A percentile compares a stretch with the other conserved stretches of the same genome.
Conservation (phyloP, 2,329 filamentous ascomycete species). For the Ophiostoma ips region DNA sequence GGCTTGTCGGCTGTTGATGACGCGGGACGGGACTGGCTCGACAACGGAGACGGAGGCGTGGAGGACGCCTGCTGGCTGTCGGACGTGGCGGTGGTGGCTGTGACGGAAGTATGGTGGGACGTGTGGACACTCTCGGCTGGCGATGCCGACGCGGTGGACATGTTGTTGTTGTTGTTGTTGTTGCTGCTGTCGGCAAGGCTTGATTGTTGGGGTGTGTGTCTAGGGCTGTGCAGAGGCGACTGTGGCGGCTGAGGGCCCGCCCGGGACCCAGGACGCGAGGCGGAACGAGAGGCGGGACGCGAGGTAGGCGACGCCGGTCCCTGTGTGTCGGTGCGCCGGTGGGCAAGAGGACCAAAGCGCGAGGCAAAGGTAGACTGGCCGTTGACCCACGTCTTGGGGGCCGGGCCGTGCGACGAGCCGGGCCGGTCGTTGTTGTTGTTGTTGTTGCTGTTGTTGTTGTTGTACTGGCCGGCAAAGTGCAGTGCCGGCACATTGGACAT, state of each 20-base stretch:
- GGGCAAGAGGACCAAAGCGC: slow-evolving; percentile 17
- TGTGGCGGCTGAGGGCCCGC: slow-evolving; percentile 11
- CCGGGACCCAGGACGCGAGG: no score
- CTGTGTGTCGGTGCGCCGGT: slow-evolving; percentile 12
- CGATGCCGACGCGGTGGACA: slow-evolving; percentile 10
- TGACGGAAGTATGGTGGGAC: neutral
- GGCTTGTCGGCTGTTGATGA: neutral
- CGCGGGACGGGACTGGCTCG: neutral
- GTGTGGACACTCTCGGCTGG: neutral
- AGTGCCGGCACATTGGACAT: slow-evolving; percentile 11
- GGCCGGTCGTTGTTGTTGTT: slow-evolving; percentile 15
- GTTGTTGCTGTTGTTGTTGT: no score
- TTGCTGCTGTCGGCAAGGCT: slow-evolving; percentile 6
- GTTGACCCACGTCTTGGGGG: slow-evolving; percentile 29
- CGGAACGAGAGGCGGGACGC: neutral
- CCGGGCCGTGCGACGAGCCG: slow-evolving; percentile 21
- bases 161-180: no score
- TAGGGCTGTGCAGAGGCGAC: slow-evolving; percentile 1
- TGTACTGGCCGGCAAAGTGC: slow-evolving; percentile 3
- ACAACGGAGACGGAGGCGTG: slow-evolving; percentile 2
- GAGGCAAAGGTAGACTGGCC: slow-evolving; percentile 30
- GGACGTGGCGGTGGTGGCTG: neutral
- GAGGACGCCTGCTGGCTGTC: neutral
- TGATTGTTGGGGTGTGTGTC: neutral
- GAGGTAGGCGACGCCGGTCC: neutral